Evolutionary conservation across 1,139 yeast genomes (phyloP).

Genomic region (Geotrichum histeridarum): DNA sequence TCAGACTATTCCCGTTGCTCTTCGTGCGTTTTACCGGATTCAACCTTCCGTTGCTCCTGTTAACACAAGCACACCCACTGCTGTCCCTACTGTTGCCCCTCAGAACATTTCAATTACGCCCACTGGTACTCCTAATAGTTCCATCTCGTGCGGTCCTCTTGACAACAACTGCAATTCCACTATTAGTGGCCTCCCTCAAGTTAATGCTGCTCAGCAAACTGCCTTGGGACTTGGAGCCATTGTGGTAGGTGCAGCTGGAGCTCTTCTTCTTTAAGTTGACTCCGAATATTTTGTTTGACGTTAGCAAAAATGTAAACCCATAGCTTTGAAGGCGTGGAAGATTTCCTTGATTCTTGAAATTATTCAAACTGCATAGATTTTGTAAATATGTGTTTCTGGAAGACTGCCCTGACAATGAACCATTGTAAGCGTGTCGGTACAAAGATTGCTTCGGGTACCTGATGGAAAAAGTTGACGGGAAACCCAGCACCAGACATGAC

Average conservation of each 20-base stretch:
- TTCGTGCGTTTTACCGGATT: not conserved
- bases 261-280: conserved; percentile 10
- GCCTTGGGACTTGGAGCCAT: conserved; percentile 11
- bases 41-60: not conserved
- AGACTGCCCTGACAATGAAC: too few species aligned
- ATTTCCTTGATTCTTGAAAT: too few species aligned
- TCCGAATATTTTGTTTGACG: not conserved
- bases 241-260: conserved; percentile 14
- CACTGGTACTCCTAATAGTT: not conserved
- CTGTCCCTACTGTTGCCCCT: not conserved
- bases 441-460: too few species aligned
- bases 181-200: not conserved
- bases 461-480: too few species aligned
- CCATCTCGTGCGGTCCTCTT: not conserved
- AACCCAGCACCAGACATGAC: too few species aligned
- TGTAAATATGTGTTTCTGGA: too few species aligned
- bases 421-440: too few species aligned
- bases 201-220: conserved; percentile 11
- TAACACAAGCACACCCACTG: not conserved
- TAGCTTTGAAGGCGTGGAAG: too few species aligned
- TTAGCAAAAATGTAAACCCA: not conserved
- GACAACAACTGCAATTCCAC: not conserved
- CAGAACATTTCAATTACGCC: not conserved
- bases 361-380: too few species aligned
- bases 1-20: not conserved